Evolutionary conservation across 768 basidiomycete genomes (phyloP), one percentile per base, ranked within the genome.

Genomic region (Pisolithus orientalis): DNA sequence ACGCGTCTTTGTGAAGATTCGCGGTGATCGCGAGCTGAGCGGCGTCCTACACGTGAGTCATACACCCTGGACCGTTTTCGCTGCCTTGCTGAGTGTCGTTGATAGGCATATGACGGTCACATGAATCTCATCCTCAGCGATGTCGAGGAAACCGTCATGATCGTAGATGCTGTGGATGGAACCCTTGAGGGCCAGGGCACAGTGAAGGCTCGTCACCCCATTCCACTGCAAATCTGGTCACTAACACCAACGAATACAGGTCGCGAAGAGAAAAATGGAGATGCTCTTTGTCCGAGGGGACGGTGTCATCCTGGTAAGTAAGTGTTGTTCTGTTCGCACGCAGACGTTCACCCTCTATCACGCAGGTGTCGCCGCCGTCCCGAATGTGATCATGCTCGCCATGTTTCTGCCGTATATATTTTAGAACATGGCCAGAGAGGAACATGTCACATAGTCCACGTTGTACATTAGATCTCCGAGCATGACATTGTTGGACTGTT

Each of bases 101-200:
- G 44, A 11, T 62, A 99, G 96, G 96, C 96, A 21, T 98, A 98
- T 64, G 96, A 99, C 73, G 96, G 94, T n/a, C 96, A 98, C 70
- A 98, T 98, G 96, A 98, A 99, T 69, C 78, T 99, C 61, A 96
- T 99, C 57, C 77, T 99, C 61, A 94, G 91, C 62, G 91, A 97
- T 64, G 96, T 97, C 14, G 95, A 97, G 66, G 96, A 99, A 73
- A 94, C 88, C 2, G 92, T 98, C 56, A 89, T 94, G 82, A 78
- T 96, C 56, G 92, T 97, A n/a, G 94, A 97, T 58, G 72, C 78
- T 1, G 73, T 78, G n/a, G 93, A 94, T 34, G 79, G 78, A 40
- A 80, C 72, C 10, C 70, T 76, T 7, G 77, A 78, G 52, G 74
- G 74, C 2, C 76, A 80, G 48, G 79, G 79, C 2, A 78, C 82